These are phyloP conservation scores for Alternaria arborescens DNA, from an alignment of 2,329 filamentous ascomycete genomes.

Conservation along the genomic window DNA sequence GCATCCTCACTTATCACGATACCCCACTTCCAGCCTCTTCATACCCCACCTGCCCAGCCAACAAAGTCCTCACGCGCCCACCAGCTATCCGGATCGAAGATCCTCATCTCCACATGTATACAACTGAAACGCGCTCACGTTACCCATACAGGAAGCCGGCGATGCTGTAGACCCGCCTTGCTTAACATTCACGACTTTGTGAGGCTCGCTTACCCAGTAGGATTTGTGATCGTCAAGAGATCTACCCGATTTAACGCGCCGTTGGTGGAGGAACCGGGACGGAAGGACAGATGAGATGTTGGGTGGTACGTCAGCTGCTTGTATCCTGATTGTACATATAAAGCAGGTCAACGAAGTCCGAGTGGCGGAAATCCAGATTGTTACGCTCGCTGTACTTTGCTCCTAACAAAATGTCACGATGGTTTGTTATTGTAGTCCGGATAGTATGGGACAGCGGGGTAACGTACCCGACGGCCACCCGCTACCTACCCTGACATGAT, in stretches of 20 bases:
- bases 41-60: neutral
- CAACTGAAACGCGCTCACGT: slow-evolving; percentile 2
- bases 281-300: neutral
- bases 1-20: neutral
- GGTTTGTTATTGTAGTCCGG: neutral
- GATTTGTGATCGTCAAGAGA: neutral
- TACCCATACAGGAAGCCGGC: slow-evolving; percentile 1
- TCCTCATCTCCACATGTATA: slow-evolving; percentile 1
- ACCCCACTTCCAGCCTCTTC: neutral
- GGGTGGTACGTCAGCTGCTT: neutral
- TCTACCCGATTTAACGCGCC: neutral
- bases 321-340: neutral
- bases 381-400: neutral
- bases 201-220: neutral
- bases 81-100: neutral
- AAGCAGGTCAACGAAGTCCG: neutral
- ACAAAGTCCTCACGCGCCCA: slow-evolving; percentile 2
- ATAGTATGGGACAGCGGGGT: neutral
- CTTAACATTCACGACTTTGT: neutral
- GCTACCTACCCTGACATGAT: neutral
- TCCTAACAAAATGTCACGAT: neutral
- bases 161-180: slow-evolving; percentile 2
- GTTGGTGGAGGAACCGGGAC: neutral
- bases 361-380: neutral
- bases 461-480: neutral